Evolutionary conservation across 768 basidiomycete genomes (phyloP).

Genomic region (Boletales sp.): DNA sequence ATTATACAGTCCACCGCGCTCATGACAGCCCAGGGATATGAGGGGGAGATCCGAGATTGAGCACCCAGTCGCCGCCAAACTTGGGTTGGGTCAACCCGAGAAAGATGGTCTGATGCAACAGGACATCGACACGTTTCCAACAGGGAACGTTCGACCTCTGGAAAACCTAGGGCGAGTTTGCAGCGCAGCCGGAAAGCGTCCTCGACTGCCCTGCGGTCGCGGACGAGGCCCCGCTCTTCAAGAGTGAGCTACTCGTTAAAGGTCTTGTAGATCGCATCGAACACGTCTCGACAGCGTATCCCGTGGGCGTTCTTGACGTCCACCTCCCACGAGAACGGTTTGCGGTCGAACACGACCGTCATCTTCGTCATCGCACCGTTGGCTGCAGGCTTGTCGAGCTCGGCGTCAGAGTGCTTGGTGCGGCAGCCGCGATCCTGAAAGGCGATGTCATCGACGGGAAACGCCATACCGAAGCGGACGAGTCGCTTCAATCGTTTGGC

Average conservation of each 20-base stretch:
- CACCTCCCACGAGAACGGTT: constrained; percentile 35
- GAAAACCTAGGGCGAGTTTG: constrained; percentile 32
- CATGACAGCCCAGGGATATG: no score
- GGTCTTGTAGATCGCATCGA: constrained; percentile 48
- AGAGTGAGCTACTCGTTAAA: constrained; percentile 39
- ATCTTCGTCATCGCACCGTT: constrained; percentile 40
- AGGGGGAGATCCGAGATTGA: constrained; percentile 14
- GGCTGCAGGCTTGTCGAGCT: constrained; percentile 39
- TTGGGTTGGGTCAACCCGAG: constrained; percentile 39
- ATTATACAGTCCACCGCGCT: no score
- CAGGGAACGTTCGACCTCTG: constrained; percentile 38
- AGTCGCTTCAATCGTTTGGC: constrained; percentile 27
- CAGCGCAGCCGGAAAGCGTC: constrained; percentile 39
- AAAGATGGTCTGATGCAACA: constrained; percentile 49
- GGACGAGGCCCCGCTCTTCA: constrained; percentile 38
- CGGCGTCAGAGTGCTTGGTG: constrained; percentile 30
- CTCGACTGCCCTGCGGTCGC: constrained; percentile 26
- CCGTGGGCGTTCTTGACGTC: constrained; percentile 36
- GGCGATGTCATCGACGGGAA: constrained; percentile 33
- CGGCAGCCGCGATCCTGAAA: constrained; percentile 18
- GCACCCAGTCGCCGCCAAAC: constrained; percentile 27
- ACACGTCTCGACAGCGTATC: constrained; percentile 52
- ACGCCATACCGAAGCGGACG: constrained; percentile 45
- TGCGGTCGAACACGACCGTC: constrained; percentile 37
- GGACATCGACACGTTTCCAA: constrained; percentile 50